Evolutionary conservation across 306 rosid genomes (phyloP), one percentile per base, ranked within the genome.

Genomic region (Malus domestica): DNA sequence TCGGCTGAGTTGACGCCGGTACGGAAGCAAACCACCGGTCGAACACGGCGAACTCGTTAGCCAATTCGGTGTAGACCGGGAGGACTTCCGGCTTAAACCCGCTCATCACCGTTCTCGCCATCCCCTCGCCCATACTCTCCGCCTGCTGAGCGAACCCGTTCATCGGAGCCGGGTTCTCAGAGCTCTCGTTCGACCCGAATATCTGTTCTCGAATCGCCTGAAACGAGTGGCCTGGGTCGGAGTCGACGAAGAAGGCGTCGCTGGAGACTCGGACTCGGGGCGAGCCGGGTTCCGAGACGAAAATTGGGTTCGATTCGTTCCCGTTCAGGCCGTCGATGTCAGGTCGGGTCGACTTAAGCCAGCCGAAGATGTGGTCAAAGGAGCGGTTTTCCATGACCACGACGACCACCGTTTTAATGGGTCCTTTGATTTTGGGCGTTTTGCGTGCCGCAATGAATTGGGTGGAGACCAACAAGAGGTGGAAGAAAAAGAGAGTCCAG

Each of bases 321-420:
- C 98, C 96, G 10, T 80, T 87, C 11, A 91, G 63, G 0, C 98
- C 97, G 45, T 94, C 96, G 54, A 94, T 91, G 0, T 91, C 94
- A 23, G 96, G 96, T 60, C 96, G 88, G 83, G 84, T 71, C 22
- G 87, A 30, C 61, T 93, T 94, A 57, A 94, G 89, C 97, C 96
- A 91, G 2, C 97, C 98, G 10, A 91, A 79, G 0, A 94, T 75
- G 60, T 94, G 98, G 80, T 94, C 98, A n/a, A 94, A 94, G 72
- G 98, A 94, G 40, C 98, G 98, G 51, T 94, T 94, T 32, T 94
- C 97, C 98, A 91, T 94, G 54, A 94, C 93, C 27, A 94, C 8
- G 30, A 94, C 88, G 29, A 94, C 95, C 1, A 94, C 9, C 66
- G 97, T 94, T 54, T 91, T 94, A 65, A 94, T 91, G 6, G 96